Percentiles rank a stretch among this genome's conserved stretches.
These are phyloP conservation scores for Vitis riparia DNA, from an alignment of 164 flowering plant species.

Conservation along the genomic window DNA sequence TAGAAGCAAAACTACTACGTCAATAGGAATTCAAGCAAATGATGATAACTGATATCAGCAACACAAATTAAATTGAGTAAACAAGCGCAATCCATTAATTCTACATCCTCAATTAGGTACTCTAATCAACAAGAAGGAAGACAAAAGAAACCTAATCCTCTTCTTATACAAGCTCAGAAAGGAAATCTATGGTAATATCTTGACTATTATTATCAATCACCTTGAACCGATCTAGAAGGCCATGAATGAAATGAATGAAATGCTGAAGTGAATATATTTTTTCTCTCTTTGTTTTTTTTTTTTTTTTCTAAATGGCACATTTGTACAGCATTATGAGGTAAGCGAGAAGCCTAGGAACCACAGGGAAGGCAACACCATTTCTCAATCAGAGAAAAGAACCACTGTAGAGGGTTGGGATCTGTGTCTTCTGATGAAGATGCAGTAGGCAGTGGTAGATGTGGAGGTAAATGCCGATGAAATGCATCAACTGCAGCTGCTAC, in stretches of 20 bases:
- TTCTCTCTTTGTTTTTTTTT: no score
- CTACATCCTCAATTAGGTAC: not conserved
- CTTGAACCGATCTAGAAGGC: not conserved
- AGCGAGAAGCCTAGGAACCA: slow-evolving; percentile 23
- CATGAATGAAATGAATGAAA: slow-evolving; percentile 21
- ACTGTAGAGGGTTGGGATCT: slow-evolving; percentile 50
- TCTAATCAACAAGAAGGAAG: not conserved
- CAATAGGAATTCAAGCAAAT: no score
- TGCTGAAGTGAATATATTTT: not conserved
- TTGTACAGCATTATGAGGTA: not conserved
- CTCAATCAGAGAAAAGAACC: slow-evolving; percentile 62
- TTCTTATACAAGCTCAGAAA: not conserved
- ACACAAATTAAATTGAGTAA: no score
- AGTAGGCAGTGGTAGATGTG: slow-evolving; percentile 56
- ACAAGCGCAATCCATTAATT: no score
- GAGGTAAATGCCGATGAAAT: slow-evolving; percentile 79
- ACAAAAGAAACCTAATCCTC: not conserved
- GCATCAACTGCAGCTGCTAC: slow-evolving; percentile 88
- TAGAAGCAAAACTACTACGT: no score
- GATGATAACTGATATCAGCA: no score
- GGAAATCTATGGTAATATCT: slow-evolving; percentile 1
- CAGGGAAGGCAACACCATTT: slow-evolving; percentile 65
- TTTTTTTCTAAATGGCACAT: not conserved
- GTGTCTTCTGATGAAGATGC: slow-evolving; percentile 38
- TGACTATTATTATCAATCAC: not conserved